phyloP scores from a whole-genome alignment of 148 eudicot species.

The Simmondsia chinensis region DNA sequence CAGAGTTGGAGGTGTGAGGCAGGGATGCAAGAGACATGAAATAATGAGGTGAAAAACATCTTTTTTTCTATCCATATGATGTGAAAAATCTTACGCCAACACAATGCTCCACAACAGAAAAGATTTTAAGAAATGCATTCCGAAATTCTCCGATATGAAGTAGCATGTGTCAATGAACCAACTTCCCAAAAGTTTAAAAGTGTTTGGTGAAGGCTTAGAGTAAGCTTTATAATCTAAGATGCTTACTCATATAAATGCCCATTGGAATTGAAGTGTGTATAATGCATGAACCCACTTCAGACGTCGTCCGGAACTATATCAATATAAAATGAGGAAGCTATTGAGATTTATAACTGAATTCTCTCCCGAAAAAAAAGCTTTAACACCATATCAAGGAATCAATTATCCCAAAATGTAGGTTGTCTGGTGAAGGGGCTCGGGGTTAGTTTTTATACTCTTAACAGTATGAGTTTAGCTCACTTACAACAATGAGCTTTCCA shows the following conservation, averaged over 20 bases:
- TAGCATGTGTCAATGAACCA: not conserved
- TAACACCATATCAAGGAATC: too few relatives aligned
- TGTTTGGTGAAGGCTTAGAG: not conserved
- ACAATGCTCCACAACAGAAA: not conserved
- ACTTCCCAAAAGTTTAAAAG: not conserved
- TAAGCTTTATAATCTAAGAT: not conserved
- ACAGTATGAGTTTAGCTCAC: conserved; percentile 9
- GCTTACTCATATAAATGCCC: too few relatives aligned
- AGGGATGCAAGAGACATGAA: too few relatives aligned
- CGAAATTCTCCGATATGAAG: not conserved
- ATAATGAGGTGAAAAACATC: too few relatives aligned
- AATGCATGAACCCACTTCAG: too few relatives aligned
- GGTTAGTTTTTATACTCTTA: not conserved
- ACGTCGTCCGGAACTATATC: too few relatives aligned
- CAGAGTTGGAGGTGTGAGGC: too few relatives aligned
- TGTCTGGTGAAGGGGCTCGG: not conserved
- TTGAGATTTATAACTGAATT: too few relatives aligned
- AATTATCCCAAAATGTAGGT: too few relatives aligned
- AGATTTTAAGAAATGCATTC: not conserved
- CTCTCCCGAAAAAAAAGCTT: too few relatives aligned
- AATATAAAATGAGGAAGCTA: too few relatives aligned
- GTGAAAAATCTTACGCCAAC: not conserved
- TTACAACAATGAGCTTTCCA: conserved; percentile 90
- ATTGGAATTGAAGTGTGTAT: too few relatives aligned
- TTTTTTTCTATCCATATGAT: not conserved